A percentile compares a stretch with the other conserved stretches of the same genome.
These are phyloP conservation scores for Digitaria exilis DNA, from an alignment of 202 grass and related monocot species.

Conservation along the genomic window DNA sequence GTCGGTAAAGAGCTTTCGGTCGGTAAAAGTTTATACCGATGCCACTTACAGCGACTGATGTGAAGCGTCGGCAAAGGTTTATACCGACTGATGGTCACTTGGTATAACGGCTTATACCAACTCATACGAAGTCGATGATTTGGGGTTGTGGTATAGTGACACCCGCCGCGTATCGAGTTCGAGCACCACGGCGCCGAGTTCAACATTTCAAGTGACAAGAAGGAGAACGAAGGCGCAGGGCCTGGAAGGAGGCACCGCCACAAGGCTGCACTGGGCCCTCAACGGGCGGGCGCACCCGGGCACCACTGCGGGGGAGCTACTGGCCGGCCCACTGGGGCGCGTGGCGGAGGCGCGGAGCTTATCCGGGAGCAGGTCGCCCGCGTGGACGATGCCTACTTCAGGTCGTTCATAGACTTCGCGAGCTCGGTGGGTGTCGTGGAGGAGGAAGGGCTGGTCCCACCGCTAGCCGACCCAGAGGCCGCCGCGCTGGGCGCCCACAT, in stretches of 20 bases:
- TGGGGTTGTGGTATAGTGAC: too few relatives aligned
- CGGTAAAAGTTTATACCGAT: too few relatives aligned
- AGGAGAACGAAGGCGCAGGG: not conserved
- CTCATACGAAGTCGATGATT: too few relatives aligned
- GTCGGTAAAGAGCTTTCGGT: too few relatives aligned
- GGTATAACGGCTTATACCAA: too few relatives aligned
- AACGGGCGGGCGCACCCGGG: not conserved
- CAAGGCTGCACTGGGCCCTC: not conserved
- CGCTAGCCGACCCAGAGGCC: not conserved
- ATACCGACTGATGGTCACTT: too few relatives aligned
- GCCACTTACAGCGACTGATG: too few relatives aligned
- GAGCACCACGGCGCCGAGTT: constrained; percentile 49
- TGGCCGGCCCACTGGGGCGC: not conserved
- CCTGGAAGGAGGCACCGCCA: not conserved
- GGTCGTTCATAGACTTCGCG: not conserved
- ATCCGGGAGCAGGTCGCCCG: not conserved
- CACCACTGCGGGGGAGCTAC: not conserved
- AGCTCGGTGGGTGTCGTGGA: not conserved
- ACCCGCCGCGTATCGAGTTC: constrained; percentile 17
- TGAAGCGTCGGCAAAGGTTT: too few relatives aligned
- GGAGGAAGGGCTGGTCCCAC: not conserved
- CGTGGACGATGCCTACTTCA: not conserved
- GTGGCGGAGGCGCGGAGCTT: not conserved
- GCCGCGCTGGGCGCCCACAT: too few relatives aligned
- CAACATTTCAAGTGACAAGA: not conserved